phyloP scores from a whole-genome alignment of 768 basidiomycete species.

The Clathrus columnatus region DNA sequence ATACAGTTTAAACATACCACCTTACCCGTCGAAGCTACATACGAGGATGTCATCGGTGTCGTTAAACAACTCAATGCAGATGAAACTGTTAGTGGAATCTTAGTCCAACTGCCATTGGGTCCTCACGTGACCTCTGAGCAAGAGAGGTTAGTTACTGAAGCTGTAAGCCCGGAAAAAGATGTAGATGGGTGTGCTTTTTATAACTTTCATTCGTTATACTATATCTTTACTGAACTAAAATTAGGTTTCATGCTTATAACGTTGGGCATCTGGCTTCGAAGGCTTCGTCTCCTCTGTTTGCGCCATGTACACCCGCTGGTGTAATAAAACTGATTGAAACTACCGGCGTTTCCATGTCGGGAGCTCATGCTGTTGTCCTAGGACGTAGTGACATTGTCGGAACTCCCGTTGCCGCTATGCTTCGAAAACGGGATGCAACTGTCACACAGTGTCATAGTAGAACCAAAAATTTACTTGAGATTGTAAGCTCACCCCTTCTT shows the following conservation, averaged over 20 bases:
- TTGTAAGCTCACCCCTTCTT: constrained; percentile 41
- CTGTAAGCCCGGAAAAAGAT: constrained; percentile 89
- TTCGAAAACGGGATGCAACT: constrained; percentile 86
- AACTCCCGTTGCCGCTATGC: constrained; percentile 85
- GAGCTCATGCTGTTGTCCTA: constrained; percentile 82
- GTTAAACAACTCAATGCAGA: constrained; percentile 83
- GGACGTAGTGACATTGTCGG: constrained; percentile 98
- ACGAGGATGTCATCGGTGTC: constrained; percentile 64
- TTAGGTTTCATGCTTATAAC: constrained; percentile 95
- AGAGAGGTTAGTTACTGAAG: constrained; percentile 89
- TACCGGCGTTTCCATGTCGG: constrained; percentile 68
- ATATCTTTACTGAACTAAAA: background rate
- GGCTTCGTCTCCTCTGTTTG: constrained; percentile 80
- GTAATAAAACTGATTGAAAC: constrained; percentile 85
- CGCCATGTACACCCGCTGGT: constrained; percentile 92
- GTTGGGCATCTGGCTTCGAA: constrained; percentile 92
- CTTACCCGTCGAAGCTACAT: constrained; percentile 56
- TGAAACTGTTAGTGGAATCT: constrained; percentile 72
- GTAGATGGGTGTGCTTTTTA: constrained; percentile 72
- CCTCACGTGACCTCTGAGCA: constrained; percentile 72
- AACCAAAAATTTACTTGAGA: constrained; percentile 69
- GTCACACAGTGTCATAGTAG: constrained; percentile 96
- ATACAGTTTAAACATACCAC: constrained; percentile 78
- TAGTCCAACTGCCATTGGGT: constrained; percentile 93
- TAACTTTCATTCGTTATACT: constrained; percentile 5